These are phyloP conservation scores for Diospyros kaki DNA, from an alignment of 148 eudicot species.

Conservation along the genomic window DNA sequence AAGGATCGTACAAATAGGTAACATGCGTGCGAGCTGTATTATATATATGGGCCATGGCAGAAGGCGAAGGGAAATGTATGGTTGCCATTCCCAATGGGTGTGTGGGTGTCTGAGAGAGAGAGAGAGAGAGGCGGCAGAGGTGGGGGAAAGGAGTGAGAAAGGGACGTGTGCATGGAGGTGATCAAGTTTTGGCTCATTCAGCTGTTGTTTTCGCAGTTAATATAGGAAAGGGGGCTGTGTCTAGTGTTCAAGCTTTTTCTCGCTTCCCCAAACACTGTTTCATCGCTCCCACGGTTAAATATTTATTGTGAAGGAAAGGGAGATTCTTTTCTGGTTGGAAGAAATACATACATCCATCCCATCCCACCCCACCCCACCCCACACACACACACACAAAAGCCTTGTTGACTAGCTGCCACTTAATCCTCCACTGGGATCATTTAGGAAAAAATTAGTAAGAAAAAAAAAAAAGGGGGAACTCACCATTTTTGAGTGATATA, in stretches of 20 bases:
- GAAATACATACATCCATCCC: no score
- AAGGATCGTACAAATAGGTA: no score
- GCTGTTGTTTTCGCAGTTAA: slow-evolving; percentile 57
- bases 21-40: no score
- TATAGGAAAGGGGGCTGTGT: slow-evolving; percentile 11
- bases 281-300: background rate
- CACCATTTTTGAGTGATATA: no score
- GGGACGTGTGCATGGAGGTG: slow-evolving; percentile 53
- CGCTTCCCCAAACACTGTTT: slow-evolving; percentile 20
- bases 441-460: no score
- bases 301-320: background rate
- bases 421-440: no score
- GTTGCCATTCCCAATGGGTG: slow-evolving; percentile 50
- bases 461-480: no score
- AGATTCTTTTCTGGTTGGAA: no score
- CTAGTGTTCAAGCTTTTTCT: slow-evolving; percentile 12
- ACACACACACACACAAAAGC: no score
- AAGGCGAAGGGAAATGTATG: slow-evolving; percentile 29
- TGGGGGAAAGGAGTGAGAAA: slow-evolving; percentile 66
- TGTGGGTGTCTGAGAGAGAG: background rate
- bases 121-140: slow-evolving; percentile 62
- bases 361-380: no score
- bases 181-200: slow-evolving; percentile 57
- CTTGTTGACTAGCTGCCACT: no score
- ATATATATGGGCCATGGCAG: no score